Base-by-base conservation (phyloP, 2,329 filamentous ascomycete genomes). In the Cytospora leucostoma region DNA sequence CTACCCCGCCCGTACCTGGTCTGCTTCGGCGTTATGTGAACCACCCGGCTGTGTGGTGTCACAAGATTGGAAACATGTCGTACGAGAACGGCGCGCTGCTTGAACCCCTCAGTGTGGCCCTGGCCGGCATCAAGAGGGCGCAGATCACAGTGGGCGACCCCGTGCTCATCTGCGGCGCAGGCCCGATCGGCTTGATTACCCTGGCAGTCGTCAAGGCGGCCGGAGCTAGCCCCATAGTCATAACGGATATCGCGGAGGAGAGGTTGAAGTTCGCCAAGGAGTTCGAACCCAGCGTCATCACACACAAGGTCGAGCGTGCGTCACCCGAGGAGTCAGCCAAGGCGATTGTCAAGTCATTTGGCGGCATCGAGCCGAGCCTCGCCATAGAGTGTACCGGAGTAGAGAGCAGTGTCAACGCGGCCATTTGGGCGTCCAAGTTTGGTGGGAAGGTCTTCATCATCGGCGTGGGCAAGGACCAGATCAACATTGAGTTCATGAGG, bases 401-500 rank as follows among this genome's bases (percentile, higher is more conserved):
- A 17, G 93, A 97, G 81, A 92, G 88, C 78, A 93, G 89, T 75
- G 90, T 98, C 71, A 86, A 87, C 7, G 84, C 91, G 34, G 92
- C 93, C 59, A 94, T 97, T 74, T 95, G 93, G 84, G 88, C 91
- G 11, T 86, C 90, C 74, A 96, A 94, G 79, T 98, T 98, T 72
- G 95, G 94, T 68, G 94, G 95, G 71, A 97, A 96, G 78, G 94
- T 98, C 60, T 98, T 98, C 74, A 90, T 98, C 67, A 96, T 97
- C 68, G 94, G 94, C 49, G 93, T 98, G 3, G 95, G 94, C 69
- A 94, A 91, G 83, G 93, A 95, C 75, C 92, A 97, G 81, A 95
- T 98, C 81, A 92, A 86, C 77, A 90, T 98, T 67, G 94, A 94
- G 34, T 98, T 98, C 77, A 97, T 97, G 94, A 82, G 92, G 58